phyloP scores from a whole-genome alignment of 1,284 basidiomycete species.

The Irpex rosettiformis region DNA sequence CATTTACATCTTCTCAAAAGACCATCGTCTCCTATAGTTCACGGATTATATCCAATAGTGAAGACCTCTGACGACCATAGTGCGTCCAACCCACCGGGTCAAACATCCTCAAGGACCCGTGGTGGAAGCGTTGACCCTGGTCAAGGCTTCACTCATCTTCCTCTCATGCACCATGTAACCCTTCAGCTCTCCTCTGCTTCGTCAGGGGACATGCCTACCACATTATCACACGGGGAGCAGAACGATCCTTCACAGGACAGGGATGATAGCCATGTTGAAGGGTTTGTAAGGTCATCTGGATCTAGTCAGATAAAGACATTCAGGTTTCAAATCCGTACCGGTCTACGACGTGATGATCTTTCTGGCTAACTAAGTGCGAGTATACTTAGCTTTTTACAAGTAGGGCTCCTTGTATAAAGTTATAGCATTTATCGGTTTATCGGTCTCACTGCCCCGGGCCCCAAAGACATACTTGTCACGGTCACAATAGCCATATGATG shows the following conservation, averaged over 20 bases:
- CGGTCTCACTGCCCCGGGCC: no score
- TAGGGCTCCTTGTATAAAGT: no score
- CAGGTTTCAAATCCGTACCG: neutral
- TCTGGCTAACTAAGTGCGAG: no score
- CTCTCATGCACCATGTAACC: conserved; percentile 46
- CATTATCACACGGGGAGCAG: neutral
- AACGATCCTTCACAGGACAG: neutral
- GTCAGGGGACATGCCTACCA: neutral
- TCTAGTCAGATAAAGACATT: neutral
- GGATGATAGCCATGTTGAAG: neutral
- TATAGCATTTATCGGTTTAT: no score
- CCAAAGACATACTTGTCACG: no score
- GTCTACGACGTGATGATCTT: no score
- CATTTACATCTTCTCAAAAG: conserved; percentile 48
- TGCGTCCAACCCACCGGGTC: neutral
- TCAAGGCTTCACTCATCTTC: conserved; percentile 15
- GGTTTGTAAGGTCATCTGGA: neutral
- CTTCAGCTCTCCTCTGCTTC: conserved; percentile 19
- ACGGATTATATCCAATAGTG: no score
- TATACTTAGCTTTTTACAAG: no score
- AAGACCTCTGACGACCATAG: neutral
- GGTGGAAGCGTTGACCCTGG: conserved; percentile 5
- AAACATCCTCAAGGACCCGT: conserved; percentile 12
- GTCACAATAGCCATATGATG: no score
- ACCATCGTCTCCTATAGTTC: conserved; percentile 13